A percentile compares a stretch with the other conserved stretches of the same genome.
Evolutionary conservation across 1,139 yeast species (phyloP).

Genomic region (Hyphopichia burtonii): DNA sequence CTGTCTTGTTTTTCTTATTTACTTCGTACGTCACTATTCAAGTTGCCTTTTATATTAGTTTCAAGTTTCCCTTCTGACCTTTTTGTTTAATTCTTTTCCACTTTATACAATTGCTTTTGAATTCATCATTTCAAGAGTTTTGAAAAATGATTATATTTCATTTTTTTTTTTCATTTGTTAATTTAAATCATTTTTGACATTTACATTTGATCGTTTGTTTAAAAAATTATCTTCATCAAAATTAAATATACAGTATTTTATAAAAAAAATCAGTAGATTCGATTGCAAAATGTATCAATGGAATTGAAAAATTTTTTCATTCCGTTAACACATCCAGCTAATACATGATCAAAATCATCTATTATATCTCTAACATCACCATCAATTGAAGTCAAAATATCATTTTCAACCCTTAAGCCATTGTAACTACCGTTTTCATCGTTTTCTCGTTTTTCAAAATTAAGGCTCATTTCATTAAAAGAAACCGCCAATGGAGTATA

Average conservation of each 20-base stretch:
- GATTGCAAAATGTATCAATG: neutral
- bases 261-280: neutral
- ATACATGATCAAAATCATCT: constrained; percentile 18
- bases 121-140: neutral
- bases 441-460: constrained; percentile 13
- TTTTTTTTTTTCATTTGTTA: neutral
- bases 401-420: constrained; percentile 3
- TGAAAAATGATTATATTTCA: neutral
- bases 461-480: constrained; percentile 19
- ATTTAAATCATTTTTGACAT: neutral
- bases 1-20: neutral
- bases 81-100: constrained; percentile 1
- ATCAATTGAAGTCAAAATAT: constrained; percentile 14
- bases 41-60: neutral
- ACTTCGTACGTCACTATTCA: neutral
- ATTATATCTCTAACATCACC: constrained; percentile 16
- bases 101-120: neutral
- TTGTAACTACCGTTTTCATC: constrained; percentile 9
- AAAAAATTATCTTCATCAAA: constrained; percentile 1
- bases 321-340: constrained; percentile 13
- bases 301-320: neutral
- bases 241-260: neutral
- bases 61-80: neutral
- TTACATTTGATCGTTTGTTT: neutral
- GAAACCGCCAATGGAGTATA: constrained; percentile 29